Evolutionary conservation across 345 rosid genomes (phyloP).

Genomic region (Erodium maritimum): DNA sequence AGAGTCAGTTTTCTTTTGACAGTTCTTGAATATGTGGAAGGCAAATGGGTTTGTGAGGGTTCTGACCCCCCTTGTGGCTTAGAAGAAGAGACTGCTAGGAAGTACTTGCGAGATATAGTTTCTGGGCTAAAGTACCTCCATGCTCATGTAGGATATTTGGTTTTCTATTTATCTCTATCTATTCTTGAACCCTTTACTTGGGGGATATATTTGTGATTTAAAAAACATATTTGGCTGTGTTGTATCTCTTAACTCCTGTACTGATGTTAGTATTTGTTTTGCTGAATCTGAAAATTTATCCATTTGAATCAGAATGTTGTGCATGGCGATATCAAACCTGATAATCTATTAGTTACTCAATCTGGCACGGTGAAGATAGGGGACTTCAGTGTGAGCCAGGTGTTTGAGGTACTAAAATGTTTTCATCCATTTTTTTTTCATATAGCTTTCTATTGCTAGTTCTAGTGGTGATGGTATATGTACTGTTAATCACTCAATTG

Average conservation of each 20-base stretch:
- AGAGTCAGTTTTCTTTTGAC: conserved; percentile 9
- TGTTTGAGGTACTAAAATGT: conserved; percentile 58
- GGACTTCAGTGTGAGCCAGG: conserved; percentile 97
- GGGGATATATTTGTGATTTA: not conserved
- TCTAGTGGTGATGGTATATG: not conserved
- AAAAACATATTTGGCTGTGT: not conserved
- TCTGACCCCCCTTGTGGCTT: conserved; percentile 53
- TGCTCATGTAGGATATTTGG: conserved; percentile 56
- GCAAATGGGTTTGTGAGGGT: conserved; percentile 64
- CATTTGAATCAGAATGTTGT: conserved; percentile 54
- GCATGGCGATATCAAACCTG: conserved; percentile 99
- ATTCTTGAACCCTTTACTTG: not conserved
- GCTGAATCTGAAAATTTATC: not conserved
- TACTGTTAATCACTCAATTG: too few species aligned
- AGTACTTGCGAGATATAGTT: conserved; percentile 71
- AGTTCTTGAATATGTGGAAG: conserved; percentile 95
- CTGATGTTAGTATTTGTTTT: not conserved
- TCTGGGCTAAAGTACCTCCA: conserved; percentile 92
- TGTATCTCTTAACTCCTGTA: not conserved
- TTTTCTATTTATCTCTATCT: not conserved
- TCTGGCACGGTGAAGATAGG: conserved; percentile 80
- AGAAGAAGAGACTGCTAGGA: conserved; percentile 72
- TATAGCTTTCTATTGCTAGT: not conserved
- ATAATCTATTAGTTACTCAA: conserved; percentile 71
- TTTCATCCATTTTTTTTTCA: not conserved